A percentile compares a stretch with the other conserved stretches of the same genome.
Evolutionary conservation across 2,329 filamentous ascomycete species (phyloP).

Genomic region (Microdochium trichocladiopsis): DNA sequence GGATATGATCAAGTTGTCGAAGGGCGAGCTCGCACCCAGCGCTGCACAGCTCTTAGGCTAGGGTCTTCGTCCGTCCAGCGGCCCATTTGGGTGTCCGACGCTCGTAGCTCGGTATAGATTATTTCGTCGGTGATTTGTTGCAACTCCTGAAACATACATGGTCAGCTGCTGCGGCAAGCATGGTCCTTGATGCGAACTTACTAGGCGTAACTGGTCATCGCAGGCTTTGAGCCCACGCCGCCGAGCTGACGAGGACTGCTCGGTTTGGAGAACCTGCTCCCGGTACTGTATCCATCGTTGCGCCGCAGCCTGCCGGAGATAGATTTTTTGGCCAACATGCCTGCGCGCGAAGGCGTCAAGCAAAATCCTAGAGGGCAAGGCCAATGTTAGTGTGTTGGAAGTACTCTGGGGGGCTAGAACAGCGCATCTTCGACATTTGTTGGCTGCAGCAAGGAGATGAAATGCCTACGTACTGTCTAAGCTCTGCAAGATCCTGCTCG

Average conservation of each 20-base stretch:
- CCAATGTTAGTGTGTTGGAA: slow-evolving; percentile 1
- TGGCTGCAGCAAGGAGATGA: no score
- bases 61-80: slow-evolving; percentile 60
- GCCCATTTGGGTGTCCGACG: slow-evolving; percentile 45
- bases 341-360: slow-evolving; percentile 55
- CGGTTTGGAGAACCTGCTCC: slow-evolving; percentile 43
- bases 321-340: slow-evolving; percentile 60
- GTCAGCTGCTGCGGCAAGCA: not conserved
- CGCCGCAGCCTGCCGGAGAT: slow-evolving; percentile 51
- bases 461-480: slow-evolving; percentile 50
- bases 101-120: slow-evolving; percentile 48
- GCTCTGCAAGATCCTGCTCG: slow-evolving; percentile 55
- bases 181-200: slow-evolving; percentile 24
- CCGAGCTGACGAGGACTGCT: slow-evolving; percentile 37
- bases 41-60: slow-evolving; percentile 46
- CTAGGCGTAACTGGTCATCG: slow-evolving; percentile 49
- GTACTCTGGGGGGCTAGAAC: no score
- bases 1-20: slow-evolving; percentile 12
- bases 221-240: slow-evolving; percentile 42
- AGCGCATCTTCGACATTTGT: no score
- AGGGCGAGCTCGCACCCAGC: slow-evolving; percentile 46
- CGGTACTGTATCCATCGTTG: slow-evolving; percentile 53
- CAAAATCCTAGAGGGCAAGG: slow-evolving; percentile 42
- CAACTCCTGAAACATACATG: slow-evolving; percentile 38
- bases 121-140: slow-evolving; percentile 49